Evolutionary conservation across 2,329 filamentous ascomycete species (phyloP).

Genomic region (Apiospora kogelbergensis): DNA sequence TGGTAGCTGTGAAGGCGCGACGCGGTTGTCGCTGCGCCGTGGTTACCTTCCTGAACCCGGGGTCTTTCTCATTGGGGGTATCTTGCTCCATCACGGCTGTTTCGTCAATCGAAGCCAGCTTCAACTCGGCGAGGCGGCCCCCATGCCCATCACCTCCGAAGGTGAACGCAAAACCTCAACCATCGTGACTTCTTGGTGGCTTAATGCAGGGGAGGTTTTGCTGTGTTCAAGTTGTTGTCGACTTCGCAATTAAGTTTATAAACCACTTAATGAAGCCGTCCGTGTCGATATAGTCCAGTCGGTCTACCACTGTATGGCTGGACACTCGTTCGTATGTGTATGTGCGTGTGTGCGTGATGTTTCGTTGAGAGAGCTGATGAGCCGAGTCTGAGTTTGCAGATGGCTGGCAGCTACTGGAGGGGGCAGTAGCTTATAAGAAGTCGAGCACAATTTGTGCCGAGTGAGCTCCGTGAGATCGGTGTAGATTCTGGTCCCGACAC

Average conservation of each 20-base stretch:
- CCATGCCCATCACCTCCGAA: slow-evolving; percentile 28
- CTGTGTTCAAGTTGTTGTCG: background rate
- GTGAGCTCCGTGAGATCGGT: slow-evolving; percentile 4
- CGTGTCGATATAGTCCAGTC: background rate
- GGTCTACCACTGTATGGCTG: background rate
- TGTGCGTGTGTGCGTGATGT: background rate
- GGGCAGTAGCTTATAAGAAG: background rate
- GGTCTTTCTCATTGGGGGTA: slow-evolving; percentile 11
- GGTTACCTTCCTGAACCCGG: slow-evolving; percentile 12
- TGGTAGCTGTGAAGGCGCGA: slow-evolving; percentile 28
- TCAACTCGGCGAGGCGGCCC: slow-evolving; percentile 26
- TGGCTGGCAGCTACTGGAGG: background rate
- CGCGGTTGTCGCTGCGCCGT: slow-evolving; percentile 22
- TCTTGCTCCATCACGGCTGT: slow-evolving; percentile 14
- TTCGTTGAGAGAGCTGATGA: background rate
- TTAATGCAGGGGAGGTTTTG: background rate
- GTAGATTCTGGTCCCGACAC: slow-evolving; percentile 4
- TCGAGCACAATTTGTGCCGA: background rate
- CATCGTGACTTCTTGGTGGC: slow-evolving; percentile 22
- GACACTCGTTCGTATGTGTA: background rate
- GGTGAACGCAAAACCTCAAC: slow-evolving; percentile 30
- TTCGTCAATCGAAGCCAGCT: slow-evolving; percentile 24
- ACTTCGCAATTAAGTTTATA: background rate
- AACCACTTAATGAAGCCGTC: background rate
- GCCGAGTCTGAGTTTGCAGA: background rate